A percentile compares a stretch with the other conserved stretches of the same genome.
Evolutionary conservation across 2,329 filamentous ascomycete genomes (phyloP).

Genomic region (Coleophoma crateriformis): DNA sequence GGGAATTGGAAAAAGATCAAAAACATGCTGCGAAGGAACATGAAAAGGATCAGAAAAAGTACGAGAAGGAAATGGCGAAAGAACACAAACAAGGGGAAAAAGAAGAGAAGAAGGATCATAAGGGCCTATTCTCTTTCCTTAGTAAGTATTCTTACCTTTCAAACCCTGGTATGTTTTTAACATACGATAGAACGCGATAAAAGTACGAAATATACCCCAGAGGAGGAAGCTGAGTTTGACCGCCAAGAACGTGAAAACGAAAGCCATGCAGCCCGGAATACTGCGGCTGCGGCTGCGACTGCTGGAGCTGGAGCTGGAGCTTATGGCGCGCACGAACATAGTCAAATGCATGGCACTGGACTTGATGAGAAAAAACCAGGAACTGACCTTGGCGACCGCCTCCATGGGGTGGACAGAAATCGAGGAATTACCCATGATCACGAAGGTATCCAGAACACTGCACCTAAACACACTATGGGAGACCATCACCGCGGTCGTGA

Average conservation of each 20-base stretch:
- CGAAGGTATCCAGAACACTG: neutral
- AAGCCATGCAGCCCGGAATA: conserved; percentile 12
- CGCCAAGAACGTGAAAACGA: conserved; percentile 19
- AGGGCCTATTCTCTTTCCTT: conserved; percentile 17
- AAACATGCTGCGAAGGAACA: conserved; percentile 5
- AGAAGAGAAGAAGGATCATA: conserved; percentile 7
- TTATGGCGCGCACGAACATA: conserved; percentile 4
- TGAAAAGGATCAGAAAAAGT: conserved; percentile 7
- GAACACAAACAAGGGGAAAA: conserved; percentile 9
- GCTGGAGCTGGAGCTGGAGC: conserved; percentile 7
- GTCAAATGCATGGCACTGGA: conserved; percentile 10
- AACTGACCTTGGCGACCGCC: conserved; percentile 14
- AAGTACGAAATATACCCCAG: conserved; percentile 18
- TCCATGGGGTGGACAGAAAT: conserved; percentile 16
- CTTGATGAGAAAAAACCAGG: conserved; percentile 9
- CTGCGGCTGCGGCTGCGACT: conserved; percentile 11
- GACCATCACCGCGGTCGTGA: neutral
- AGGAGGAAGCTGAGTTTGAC: conserved; percentile 20
- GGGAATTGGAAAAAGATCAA: conserved; percentile 5
- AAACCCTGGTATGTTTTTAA: neutral
- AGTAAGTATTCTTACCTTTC: conserved; percentile 10
- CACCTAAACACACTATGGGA: neutral
- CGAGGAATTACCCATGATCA: conserved; percentile 12
- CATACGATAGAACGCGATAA: conserved; percentile 19
- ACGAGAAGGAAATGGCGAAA: conserved; percentile 7